These are phyloP conservation scores for Rhizopogon vesiculosus DNA, from an alignment of 768 basidiomycete species.

Conservation along the genomic window DNA sequence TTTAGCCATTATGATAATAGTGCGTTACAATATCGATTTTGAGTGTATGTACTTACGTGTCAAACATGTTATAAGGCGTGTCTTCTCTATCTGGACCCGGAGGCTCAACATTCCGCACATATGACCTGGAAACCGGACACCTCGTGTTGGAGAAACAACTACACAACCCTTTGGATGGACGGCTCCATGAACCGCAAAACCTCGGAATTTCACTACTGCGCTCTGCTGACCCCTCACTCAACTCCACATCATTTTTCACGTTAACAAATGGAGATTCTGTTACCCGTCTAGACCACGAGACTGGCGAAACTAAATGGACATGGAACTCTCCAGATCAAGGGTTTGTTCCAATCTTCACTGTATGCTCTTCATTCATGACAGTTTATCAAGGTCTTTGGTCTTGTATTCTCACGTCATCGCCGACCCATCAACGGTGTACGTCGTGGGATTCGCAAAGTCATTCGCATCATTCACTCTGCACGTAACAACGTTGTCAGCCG, in stretches of 20 bases:
- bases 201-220: constrained; percentile 48
- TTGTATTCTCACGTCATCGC: constrained; percentile 59
- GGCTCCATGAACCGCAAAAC: constrained; percentile 45
- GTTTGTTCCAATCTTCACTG: constrained; percentile 34
- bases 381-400: constrained; percentile 47
- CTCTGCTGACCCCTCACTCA: constrained; percentile 32
- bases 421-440: constrained; percentile 51
- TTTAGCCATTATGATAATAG: constrained; percentile 57
- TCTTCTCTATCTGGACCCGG: constrained; percentile 73
- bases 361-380: constrained; percentile 1
- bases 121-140: constrained; percentile 60
- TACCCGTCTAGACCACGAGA: constrained; percentile 40
- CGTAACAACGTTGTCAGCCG: constrained; percentile 53
- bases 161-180: constrained; percentile 39
- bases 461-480: constrained; percentile 60
- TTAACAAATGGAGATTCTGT: constrained; percentile 61
- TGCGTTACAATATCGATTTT: constrained; percentile 29
- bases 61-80: constrained; percentile 40
- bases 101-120: constrained; percentile 62
- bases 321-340: constrained; percentile 69
- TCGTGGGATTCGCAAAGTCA: constrained; percentile 40
- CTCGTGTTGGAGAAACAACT: constrained; percentile 63
- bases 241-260: constrained; percentile 34
- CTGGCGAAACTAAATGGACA: constrained; percentile 59
- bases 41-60: neutral